A percentile compares a stretch with the other conserved stretches of the same genome.
phyloP scores from a whole-genome alignment of 73 alveolate species.

The Durusdinium trenchii region DNA sequence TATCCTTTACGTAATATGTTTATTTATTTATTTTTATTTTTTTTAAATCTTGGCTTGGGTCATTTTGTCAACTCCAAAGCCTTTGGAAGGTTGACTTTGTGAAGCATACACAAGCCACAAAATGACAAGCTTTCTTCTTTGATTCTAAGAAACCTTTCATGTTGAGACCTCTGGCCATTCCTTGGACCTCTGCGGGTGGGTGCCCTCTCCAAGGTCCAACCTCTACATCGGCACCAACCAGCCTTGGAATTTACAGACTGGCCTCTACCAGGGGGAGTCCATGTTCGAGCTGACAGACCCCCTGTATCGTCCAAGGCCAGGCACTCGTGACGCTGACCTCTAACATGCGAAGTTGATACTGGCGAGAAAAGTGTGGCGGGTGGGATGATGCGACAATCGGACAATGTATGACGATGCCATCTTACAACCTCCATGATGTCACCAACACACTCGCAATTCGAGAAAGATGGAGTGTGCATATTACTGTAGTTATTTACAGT shows the following conservation, averaged over 20 bases:
- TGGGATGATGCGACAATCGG: not conserved
- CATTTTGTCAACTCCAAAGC: not conserved
- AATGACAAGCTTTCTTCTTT: no score
- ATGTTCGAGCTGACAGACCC: slow-evolving; percentile 83
- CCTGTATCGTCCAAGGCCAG: slow-evolving; percentile 80
- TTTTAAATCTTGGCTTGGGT: not conserved
- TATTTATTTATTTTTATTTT: no score
- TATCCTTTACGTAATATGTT: no score
- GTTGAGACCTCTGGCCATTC: no score
- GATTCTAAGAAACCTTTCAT: not conserved
- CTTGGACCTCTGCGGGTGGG: not conserved
- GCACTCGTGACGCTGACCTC: not conserved
- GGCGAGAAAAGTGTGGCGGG: not conserved
- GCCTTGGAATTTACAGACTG: slow-evolving; percentile 93
- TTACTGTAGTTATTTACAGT: no score
- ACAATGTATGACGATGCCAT: not conserved
- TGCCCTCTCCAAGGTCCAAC: slow-evolving; percentile 54
- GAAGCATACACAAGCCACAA: no score
- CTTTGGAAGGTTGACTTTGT: no score
- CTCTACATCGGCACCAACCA: slow-evolving; percentile 94
- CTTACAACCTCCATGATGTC: not conserved
- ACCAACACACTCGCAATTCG: no score
- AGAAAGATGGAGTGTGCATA: no score
- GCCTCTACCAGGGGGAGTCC: slow-evolving; percentile 88
- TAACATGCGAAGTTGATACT: not conserved